Percentiles rank a stretch among this genome's conserved stretches.
phyloP scores from a whole-genome alignment of 1,139 yeast genomes.

The Wickerhamomyces sp. region DNA sequence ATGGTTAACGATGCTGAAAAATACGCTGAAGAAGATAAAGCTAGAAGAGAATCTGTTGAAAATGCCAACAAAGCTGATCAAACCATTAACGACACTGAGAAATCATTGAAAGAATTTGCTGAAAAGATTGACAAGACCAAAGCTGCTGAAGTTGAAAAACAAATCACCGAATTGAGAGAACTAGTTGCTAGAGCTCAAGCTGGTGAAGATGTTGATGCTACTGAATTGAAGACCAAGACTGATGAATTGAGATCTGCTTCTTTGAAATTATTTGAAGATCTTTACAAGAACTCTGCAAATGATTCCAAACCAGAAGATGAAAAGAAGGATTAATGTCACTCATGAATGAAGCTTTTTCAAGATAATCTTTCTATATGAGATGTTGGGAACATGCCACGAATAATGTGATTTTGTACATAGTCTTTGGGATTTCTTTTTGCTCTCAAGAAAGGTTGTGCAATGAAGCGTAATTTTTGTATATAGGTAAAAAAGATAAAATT shows the following conservation, averaged over 20 bases:
- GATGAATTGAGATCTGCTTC: constrained; percentile 92
- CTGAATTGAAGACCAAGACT: constrained; percentile 85
- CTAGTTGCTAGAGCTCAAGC: constrained; percentile 89
- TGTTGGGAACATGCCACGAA: no score
- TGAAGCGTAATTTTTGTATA: constrained; percentile 1
- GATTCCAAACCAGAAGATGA: constrained; percentile 15
- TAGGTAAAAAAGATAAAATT: constrained; percentile 1
- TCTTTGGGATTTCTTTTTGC: background rate
- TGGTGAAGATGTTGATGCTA: constrained; percentile 80
- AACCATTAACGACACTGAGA: constrained; percentile 93
- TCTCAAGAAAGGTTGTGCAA: background rate
- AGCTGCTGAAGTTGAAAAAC: constrained; percentile 63
- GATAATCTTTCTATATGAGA: no score
- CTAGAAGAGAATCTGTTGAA: constrained; percentile 84
- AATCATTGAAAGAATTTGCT: constrained; percentile 89
- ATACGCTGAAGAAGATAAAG: constrained; percentile 94
- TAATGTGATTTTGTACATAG: constrained; percentile 5
- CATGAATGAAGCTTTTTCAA: constrained; percentile 3
- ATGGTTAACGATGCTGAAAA: constrained; percentile 99
- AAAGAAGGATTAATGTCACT: constrained; percentile 8
- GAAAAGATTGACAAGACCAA: constrained; percentile 88
- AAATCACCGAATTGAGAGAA: constrained; percentile 79
- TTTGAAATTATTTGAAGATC: constrained; percentile 88
- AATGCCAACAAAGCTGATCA: constrained; percentile 96
- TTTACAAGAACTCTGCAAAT: constrained; percentile 63